phyloP scores from a whole-genome alignment of 2,329 filamentous ascomycete species.

The Xylariaceae sp. region DNA sequence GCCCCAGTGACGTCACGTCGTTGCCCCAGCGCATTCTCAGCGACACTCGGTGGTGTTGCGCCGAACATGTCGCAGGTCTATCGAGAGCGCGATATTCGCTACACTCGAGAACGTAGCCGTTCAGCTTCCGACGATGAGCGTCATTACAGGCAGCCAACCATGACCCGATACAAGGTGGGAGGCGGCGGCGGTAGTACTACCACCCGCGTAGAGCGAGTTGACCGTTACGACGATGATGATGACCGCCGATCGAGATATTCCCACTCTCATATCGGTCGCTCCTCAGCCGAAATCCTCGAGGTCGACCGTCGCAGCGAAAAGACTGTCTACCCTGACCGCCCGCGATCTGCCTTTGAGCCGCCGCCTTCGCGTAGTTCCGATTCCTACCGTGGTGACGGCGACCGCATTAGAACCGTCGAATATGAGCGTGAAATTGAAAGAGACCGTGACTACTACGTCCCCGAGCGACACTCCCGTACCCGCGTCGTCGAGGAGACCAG shows the following conservation, averaged over 20 bases:
- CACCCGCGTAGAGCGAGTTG: slow-evolving; percentile 35
- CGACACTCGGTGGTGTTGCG: slow-evolving; percentile 8
- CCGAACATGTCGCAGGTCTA: slow-evolving; percentile 36
- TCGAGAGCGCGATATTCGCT: slow-evolving; percentile 42
- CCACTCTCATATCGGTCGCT: slow-evolving; percentile 35
- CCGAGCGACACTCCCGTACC: slow-evolving; percentile 38
- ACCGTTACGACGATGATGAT: slow-evolving; percentile 39
- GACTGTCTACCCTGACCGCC: slow-evolving; percentile 54
- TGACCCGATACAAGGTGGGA: slow-evolving; percentile 44
- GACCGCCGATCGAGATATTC: slow-evolving; percentile 38
- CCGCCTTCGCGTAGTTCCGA: slow-evolving; percentile 34
- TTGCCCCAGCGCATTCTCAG: background rate
- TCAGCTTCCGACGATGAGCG: slow-evolving; percentile 40
- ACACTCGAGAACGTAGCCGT: slow-evolving; percentile 40
- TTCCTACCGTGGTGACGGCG: slow-evolving; percentile 46
- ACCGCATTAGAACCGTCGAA: slow-evolving; percentile 37
- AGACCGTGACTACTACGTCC: slow-evolving; percentile 34
- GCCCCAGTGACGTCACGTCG: slow-evolving; percentile 26
- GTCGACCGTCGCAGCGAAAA: slow-evolving; percentile 48
- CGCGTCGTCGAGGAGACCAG: slow-evolving; percentile 52
- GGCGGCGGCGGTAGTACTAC: slow-evolving; percentile 32
- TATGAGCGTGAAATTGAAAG: slow-evolving; percentile 43
- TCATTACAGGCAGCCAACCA: slow-evolving; percentile 39
- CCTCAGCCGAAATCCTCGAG: slow-evolving; percentile 34
- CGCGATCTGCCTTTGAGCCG: slow-evolving; percentile 58